phyloP scores from a whole-genome alignment of 352 stramenopile genomes.

The Globisporangium carolinianum region DNA sequence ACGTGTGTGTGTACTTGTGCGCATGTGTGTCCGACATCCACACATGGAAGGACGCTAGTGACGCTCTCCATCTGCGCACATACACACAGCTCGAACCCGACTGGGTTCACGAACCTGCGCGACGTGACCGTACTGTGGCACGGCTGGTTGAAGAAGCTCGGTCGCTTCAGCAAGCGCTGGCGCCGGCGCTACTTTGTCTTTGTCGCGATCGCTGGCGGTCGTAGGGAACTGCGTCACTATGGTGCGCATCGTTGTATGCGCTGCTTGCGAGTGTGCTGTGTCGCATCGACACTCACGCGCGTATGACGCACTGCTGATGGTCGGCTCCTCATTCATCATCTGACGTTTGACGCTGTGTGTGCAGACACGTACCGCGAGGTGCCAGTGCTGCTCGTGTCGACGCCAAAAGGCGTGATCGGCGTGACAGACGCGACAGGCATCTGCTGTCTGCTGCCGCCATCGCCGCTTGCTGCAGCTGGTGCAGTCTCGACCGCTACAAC shows the following conservation, averaged over 20 bases:
- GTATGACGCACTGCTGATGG: background rate
- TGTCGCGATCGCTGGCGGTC: conserved; percentile 47
- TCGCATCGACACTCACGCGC: background rate
- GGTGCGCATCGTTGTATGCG: conserved; percentile 15
- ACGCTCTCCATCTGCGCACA: background rate
- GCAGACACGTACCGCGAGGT: conserved; percentile 59
- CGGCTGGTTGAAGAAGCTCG: conserved; percentile 81
- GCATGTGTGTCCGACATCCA: conserved; percentile 4
- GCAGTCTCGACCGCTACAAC: no score
- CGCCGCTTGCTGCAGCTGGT: conserved; percentile 14
- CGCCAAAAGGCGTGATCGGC: conserved; percentile 65
- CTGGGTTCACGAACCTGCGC: conserved; percentile 39
- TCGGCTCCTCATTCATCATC: background rate
- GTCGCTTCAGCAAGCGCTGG: conserved; percentile 79
- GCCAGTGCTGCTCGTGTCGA: conserved; percentile 44
- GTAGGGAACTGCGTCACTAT: conserved; percentile 77
- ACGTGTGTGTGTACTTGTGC: conserved; percentile 8
- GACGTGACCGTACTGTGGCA: conserved; percentile 75
- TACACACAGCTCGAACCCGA: conserved; percentile 31
- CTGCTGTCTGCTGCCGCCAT: conserved; percentile 56
- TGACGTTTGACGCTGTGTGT: background rate
- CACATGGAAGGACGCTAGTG: conserved; percentile 1
- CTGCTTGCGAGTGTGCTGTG: background rate
- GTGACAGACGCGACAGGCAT: conserved; percentile 68
- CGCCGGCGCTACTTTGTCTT: conserved; percentile 76